Evolutionary conservation across 2,329 filamentous ascomycete species (phyloP), one percentile per base, ranked within the genome.

Genomic region (Ceratocystis eucalypticola): DNA sequence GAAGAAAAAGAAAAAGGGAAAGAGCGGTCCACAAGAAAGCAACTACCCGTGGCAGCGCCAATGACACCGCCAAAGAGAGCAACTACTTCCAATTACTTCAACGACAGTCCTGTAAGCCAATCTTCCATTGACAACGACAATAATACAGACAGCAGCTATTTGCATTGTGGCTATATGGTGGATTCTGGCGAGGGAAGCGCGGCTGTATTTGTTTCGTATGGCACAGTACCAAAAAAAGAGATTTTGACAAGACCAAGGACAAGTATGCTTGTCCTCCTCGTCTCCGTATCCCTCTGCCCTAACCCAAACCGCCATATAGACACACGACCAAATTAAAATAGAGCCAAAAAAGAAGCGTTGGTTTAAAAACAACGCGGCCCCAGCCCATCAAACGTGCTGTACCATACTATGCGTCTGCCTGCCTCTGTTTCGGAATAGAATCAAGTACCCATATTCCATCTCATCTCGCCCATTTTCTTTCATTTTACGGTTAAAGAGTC

Each of bases 361-460:
- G 22, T 3, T 55, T 55, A 15, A 55, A 55, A 55, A 55, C 50
- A 55, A 10, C 48, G 7, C n/a, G n/a, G n/a, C 5, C 25, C 22
- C 12, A 25, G 46, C 46, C 46, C 46, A 48, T 48, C 46, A 48
- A n/a, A 17, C 8, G 28, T 25, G 28, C 15, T 55, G 15, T 41
- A 15, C 12, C 37, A 41, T 41, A 15, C 37, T 12, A 41, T 15
- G 37, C 10, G 7, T 55, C 22, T n/a, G 50, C 22, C 50, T 25
- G 7, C 50, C 28, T 55, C 50, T 55, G 50, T 55, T 55, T 55
- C 50, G 22, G 50, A 55, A 53, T 53, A 28, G 48, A 53, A 53
- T 53, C n/a, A 53, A 25, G 30, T 53, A 22, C 6, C 50, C 50
- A 55, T 22, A 30, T 55, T 55, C 50, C 50, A 55, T 55, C 50